Percentiles rank a stretch among this genome's conserved stretches.
These are phyloP conservation scores for Termitomyces bulborhizus DNA, from an alignment of 768 basidiomycete species.

Conservation along the genomic window DNA sequence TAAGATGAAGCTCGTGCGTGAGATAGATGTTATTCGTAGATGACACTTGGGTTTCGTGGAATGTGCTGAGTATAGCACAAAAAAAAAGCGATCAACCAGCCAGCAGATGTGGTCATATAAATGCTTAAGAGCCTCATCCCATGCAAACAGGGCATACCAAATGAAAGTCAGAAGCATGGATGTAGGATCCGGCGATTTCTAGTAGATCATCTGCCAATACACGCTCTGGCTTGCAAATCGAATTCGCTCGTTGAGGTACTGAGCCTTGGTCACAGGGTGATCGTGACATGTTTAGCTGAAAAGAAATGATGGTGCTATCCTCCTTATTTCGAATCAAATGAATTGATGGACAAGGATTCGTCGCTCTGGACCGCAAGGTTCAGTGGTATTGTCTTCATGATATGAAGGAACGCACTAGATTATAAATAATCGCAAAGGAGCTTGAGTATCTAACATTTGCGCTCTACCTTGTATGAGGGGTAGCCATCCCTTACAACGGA, in stretches of 20 bases:
- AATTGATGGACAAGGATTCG: slow-evolving; percentile 34
- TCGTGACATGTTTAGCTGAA: slow-evolving; percentile 31
- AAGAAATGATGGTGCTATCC: slow-evolving; percentile 45
- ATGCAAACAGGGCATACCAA: slow-evolving; percentile 21
- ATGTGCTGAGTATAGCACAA: background rate
- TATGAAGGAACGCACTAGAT: slow-evolving; percentile 17
- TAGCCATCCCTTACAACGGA: background rate
- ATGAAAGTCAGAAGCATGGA: slow-evolving; percentile 19
- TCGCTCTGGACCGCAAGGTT: slow-evolving; percentile 14
- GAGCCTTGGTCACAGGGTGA: slow-evolving; percentile 33
- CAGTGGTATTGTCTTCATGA: background rate
- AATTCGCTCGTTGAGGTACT: slow-evolving; percentile 38
- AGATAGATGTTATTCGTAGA: slow-evolving; percentile 30
- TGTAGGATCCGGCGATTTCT: slow-evolving; percentile 17
- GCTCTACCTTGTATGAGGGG: slow-evolving; percentile 10
- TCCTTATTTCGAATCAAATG: slow-evolving; percentile 40
- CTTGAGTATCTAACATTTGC: slow-evolving; percentile 32
- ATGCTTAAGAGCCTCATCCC: slow-evolving; percentile 21
- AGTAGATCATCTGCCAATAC: slow-evolving; percentile 21
- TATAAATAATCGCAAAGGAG: slow-evolving; percentile 30
- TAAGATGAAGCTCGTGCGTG: slow-evolving; percentile 42
- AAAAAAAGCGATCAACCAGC: slow-evolving; percentile 9
- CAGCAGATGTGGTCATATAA: slow-evolving; percentile 18
- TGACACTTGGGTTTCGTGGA: slow-evolving; percentile 40
- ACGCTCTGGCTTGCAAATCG: slow-evolving; percentile 33